Base-by-base conservation (phyloP, 768 basidiomycete species). In the Calocera viscosa region DNA sequence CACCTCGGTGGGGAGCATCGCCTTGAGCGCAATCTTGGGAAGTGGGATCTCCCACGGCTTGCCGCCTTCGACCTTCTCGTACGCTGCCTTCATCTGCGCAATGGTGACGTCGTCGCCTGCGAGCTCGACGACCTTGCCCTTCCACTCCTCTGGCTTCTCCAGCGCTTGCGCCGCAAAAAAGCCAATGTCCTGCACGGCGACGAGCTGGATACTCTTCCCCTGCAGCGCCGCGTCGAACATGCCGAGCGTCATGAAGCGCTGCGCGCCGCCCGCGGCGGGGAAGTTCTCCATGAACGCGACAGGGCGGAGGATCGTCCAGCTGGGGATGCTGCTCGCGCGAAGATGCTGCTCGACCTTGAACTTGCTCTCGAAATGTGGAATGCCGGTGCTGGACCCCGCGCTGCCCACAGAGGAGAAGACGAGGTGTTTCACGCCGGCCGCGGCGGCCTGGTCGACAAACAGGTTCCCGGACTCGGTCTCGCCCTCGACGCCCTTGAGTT, bases 281-380 rank as follows among this genome's bases (percentile, higher is more conserved):
- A 72, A 68, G 69, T 74, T 75, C 43, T 74, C 74, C 66, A 67
- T 68, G 70, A 75, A 75, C 1, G 70, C 73, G 19, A 70, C 70
- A 1, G 73, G 73, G 0, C 73, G 68, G 11, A 74, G 64, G 66
- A 75, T 71, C 12, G 70, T 70, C 26, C 71, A 69, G 1, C 40
- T n/a, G 24, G 73, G 33, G 22, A 72, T 72, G 11, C 8, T 24
- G 24, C 68, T 67, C n/a, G 68, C 68, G 47, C 71, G 63, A 2
- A 75, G 66, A n/a, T 69, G 66, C 43, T 72, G 63, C 68, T 75
- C 74, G 53, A 60, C 30, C 39, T 69, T 26, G 22, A 30, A 66
- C 60, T 75, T 75, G 28, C 72, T 71, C 63, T 72, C 65, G 64
- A 74, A 75, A 64, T 75, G 74, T 0, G 74, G 74, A 1, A 75